A percentile compares a stretch with the other conserved stretches of the same genome.
Conservation (phyloP, 164 flowering plant genomes). For the Stephania cephalantha region DNA sequence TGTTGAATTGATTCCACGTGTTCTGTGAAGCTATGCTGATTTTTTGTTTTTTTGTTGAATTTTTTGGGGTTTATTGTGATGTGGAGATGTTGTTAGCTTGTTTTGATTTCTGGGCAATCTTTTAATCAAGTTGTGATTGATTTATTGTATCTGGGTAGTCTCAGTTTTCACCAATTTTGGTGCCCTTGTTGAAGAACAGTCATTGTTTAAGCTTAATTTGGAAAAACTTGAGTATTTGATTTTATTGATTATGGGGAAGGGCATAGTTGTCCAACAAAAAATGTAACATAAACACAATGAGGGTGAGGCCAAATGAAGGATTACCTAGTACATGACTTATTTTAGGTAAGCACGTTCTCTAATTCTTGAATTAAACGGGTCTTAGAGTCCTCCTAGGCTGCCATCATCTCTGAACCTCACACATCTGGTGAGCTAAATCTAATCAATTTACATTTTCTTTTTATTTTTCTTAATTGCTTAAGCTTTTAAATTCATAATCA, state of each 20-base stretch:
- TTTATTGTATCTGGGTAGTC: not conserved
- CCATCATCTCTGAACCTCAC: no score
- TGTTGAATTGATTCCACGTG: not conserved
- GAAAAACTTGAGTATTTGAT: not conserved
- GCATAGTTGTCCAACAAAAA: no score
- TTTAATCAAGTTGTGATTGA: slow-evolving; percentile 6
- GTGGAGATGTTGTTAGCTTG: slow-evolving; percentile 5
- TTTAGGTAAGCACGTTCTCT: no score
- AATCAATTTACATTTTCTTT: no score
- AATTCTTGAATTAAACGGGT: no score
- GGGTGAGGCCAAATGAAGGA: no score
- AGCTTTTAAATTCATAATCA: no score
- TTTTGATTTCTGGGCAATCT: slow-evolving; percentile 4
- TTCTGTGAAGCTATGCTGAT: not conserved
- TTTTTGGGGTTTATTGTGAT: slow-evolving; percentile 7
- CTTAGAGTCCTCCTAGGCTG: no score
- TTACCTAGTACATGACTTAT: no score
- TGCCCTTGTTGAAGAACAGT: slow-evolving; percentile 17
- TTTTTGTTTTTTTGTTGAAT: not conserved
- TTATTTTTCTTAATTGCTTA: no score
- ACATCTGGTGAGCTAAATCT: no score
- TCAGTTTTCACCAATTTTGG: slow-evolving; percentile 10
- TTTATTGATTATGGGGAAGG: not conserved
- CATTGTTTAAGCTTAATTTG: not conserved
- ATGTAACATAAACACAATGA: no score